A percentile compares a stretch with the other conserved stretches of the same genome.
Evolutionary conservation across 495 filamentous ascomycete species (phyloP).

Genomic region (Xylaria intraflava): DNA sequence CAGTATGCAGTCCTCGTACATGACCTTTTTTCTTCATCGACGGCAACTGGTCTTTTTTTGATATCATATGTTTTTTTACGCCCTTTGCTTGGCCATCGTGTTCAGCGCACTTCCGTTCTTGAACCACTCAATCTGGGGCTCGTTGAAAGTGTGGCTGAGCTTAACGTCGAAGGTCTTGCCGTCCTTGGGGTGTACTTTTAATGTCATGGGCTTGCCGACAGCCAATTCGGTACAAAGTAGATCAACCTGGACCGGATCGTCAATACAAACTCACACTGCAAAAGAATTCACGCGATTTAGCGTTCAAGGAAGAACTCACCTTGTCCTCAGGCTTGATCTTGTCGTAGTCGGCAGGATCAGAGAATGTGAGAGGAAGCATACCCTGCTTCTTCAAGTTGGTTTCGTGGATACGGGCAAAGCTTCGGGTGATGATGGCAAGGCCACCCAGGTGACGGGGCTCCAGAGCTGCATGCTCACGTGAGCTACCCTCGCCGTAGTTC

Average conservation of each 20-base stretch:
- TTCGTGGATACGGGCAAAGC: constrained; percentile 99
- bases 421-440: constrained; percentile 91
- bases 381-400: constrained; percentile 99
- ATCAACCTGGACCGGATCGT: constrained; percentile 48
- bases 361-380: constrained; percentile 96
- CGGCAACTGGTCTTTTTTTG: neutral
- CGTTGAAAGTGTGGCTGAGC: constrained; percentile 95
- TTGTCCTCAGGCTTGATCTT: constrained; percentile 91
- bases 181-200: constrained; percentile 83
- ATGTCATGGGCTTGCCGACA: constrained; percentile 89
- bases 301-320: constrained; percentile 24
- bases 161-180: constrained; percentile 72
- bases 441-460: constrained; percentile 97
- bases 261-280: neutral
- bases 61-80: constrained; percentile 11
- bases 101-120: constrained; percentile 93
- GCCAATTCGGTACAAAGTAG: constrained; percentile 83
- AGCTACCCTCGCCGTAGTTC: constrained; percentile 98
- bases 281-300: neutral
- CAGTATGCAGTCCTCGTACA: constrained; percentile 18
- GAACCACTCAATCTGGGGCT: constrained; percentile 96
- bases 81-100: constrained; percentile 79
- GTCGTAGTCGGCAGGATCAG: constrained; percentile 93
- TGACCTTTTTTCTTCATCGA: constrained; percentile 6
- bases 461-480: constrained; percentile 95